These are phyloP conservation scores for Jacaranda mimosifolia DNA, from an alignment of 257 asterid genomes.

Conservation along the genomic window DNA sequence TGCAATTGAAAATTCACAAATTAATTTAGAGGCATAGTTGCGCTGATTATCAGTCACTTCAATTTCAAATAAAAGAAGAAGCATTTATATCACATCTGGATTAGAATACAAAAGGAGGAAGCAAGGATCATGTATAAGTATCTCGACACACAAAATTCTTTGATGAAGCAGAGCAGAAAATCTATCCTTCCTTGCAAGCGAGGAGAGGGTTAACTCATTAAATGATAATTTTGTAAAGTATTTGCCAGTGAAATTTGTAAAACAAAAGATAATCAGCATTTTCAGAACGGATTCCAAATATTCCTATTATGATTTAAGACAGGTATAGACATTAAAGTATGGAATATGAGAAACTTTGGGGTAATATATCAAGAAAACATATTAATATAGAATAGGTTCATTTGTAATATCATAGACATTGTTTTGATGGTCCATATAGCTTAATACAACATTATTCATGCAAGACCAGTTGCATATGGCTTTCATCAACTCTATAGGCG, in stretches of 20 bases:
- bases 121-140: neutral
- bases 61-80: constrained; percentile 13
- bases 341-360: neutral
- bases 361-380: neutral
- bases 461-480: neutral
- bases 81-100: constrained; percentile 11
- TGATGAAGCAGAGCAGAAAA: neutral
- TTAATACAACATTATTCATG: too few relatives aligned
- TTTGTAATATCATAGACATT: neutral
- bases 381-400: neutral
- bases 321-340: neutral
- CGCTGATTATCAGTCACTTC: neutral
- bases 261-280: too few relatives aligned
- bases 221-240: neutral
- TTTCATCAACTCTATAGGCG: neutral
- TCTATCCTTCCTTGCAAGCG: neutral
- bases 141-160: neutral
- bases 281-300: too few relatives aligned
- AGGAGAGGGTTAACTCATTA: neutral
- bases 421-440: neutral
- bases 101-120: neutral
- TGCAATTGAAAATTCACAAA: constrained; percentile 50
- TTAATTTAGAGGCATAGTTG: constrained; percentile 27
- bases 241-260: too few relatives aligned
- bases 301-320: too few relatives aligned